Conservation (phyloP, 768 basidiomycete genomes). For the Podaxis sp. region DNA sequence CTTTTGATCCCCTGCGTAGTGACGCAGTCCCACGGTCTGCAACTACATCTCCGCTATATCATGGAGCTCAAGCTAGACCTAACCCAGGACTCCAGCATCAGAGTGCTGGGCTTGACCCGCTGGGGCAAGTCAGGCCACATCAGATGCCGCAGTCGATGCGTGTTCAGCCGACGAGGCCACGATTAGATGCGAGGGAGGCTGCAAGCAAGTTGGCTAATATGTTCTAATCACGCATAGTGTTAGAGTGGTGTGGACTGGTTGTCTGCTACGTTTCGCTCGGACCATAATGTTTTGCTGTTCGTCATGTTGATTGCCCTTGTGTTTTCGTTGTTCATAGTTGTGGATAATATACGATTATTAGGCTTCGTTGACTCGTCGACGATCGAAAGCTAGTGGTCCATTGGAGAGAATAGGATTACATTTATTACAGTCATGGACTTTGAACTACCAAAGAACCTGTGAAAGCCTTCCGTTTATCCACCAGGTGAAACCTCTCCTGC, state of each 20-base stretch:
- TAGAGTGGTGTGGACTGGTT: neutral
- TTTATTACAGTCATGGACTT: slow-evolving; percentile 1
- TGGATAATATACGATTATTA: neutral
- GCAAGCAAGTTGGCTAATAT: slow-evolving; percentile 90
- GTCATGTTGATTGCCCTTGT: neutral
- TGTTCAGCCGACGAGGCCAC: slow-evolving; percentile 65
- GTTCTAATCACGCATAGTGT: slow-evolving; percentile 46
- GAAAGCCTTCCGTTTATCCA: slow-evolving; percentile 27
- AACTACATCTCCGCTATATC: slow-evolving; percentile 32
- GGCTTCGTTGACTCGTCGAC: neutral
- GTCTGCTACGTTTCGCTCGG: neutral
- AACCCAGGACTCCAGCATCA: slow-evolving; percentile 26
- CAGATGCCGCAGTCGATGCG: slow-evolving; percentile 76
- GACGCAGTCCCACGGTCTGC: slow-evolving; percentile 30
- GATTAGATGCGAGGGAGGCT: slow-evolving; percentile 82
- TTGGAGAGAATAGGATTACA: neutral
- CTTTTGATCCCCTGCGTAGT: slow-evolving; percentile 38
- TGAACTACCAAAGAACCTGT: slow-evolving; percentile 23
- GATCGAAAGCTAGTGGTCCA: neutral
- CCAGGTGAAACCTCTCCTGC: slow-evolving; percentile 47
- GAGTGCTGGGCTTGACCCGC: slow-evolving; percentile 51
- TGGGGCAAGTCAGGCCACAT: slow-evolving; percentile 59
- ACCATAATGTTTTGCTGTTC: neutral
- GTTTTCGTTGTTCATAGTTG: neutral
- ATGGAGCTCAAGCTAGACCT: slow-evolving; percentile 20